Conservation (phyloP, 1,139 yeast species). For the Suhomyces maxii region DNA sequence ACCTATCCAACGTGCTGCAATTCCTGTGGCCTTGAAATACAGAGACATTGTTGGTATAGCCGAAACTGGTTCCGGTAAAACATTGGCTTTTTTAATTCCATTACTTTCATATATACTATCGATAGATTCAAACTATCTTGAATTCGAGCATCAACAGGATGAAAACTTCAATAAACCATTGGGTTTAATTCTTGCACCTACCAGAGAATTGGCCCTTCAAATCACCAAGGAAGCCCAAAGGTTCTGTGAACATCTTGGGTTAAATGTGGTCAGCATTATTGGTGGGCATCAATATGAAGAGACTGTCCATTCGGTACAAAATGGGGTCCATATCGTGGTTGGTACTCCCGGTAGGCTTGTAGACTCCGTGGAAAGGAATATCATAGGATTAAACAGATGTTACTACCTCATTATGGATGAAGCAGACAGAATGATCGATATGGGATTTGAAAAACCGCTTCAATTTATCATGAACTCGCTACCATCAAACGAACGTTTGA, state of each 20-base stretch:
- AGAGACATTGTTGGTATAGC: constrained; percentile 87
- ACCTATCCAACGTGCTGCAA: constrained; percentile 85
- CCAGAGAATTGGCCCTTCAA: constrained; percentile 91
- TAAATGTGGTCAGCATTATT: constrained; percentile 66
- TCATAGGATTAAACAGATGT: constrained; percentile 61
- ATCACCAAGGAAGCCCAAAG: constrained; percentile 66
- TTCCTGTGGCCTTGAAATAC: constrained; percentile 65
- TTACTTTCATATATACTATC: constrained; percentile 55
- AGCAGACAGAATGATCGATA: constrained; percentile 92
- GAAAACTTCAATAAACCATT: constrained; percentile 34
- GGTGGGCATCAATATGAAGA: constrained; percentile 90
- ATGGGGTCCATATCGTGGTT: constrained; percentile 78
- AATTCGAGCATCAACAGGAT: constrained; percentile 34
- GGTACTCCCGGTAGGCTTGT: constrained; percentile 93
- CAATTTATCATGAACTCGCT: constrained; percentile 53
- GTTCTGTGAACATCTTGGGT: constrained; percentile 43
- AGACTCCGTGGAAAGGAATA: constrained; percentile 71
- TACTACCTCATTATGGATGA: constrained; percentile 81
- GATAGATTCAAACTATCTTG: constrained; percentile 37
- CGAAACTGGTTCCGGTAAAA: constrained; percentile 95
- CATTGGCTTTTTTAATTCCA: constrained; percentile 85
- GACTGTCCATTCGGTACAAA: constrained; percentile 57
- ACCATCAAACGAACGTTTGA: constrained; percentile 33
- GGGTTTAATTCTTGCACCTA: constrained; percentile 83
- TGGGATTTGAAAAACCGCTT: constrained; percentile 88